These are phyloP conservation scores for Conticribra weissflogii DNA, from an alignment of 108 stramenopile genomes.

Conservation along the genomic window DNA sequence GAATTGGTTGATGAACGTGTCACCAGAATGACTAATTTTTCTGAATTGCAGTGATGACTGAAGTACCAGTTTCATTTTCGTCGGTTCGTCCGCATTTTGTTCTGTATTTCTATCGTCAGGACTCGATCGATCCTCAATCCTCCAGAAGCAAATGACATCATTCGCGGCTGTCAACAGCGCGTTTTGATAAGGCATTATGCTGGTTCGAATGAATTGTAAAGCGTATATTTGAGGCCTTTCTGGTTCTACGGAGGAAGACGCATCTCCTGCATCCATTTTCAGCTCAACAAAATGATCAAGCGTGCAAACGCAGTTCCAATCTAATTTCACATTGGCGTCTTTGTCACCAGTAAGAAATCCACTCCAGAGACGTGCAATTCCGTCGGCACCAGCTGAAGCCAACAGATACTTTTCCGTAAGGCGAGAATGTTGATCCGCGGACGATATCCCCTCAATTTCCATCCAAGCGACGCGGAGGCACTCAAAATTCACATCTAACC, in stretches of 20 bases:
- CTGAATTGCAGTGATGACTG: slow-evolving; percentile 32
- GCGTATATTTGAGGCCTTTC: slow-evolving; percentile 84
- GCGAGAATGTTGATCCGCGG: not conserved
- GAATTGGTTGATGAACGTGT: slow-evolving; percentile 41
- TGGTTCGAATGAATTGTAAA: slow-evolving; percentile 70
- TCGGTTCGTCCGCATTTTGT: not conserved
- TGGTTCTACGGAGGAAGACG: slow-evolving; percentile 36
- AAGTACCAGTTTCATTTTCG: slow-evolving; percentile 26
- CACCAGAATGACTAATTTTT: slow-evolving; percentile 14
- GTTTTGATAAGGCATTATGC: slow-evolving; percentile 31
- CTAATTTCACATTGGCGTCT: slow-evolving; percentile 12
- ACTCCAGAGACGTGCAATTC: slow-evolving; percentile 51
- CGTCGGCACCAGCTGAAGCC: slow-evolving; percentile 59
- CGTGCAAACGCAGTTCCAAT: slow-evolving; percentile 37
- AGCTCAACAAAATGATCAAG: slow-evolving; percentile 41
- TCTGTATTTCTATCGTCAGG: not conserved
- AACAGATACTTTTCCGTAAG: slow-evolving; percentile 38
- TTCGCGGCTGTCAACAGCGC: slow-evolving; percentile 78
- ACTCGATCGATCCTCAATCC: slow-evolving; percentile 17
- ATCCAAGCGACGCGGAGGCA: slow-evolving; percentile 83
- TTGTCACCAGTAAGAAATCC: not conserved
- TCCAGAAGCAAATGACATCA: slow-evolving; percentile 85
- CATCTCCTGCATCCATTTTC: slow-evolving; percentile 20
- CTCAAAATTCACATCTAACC: slow-evolving; percentile 61
- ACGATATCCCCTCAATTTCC: not conserved